Evolutionary conservation across 208 protist species (phyloP).

Genomic region (Crithidia thermophila): DNA sequence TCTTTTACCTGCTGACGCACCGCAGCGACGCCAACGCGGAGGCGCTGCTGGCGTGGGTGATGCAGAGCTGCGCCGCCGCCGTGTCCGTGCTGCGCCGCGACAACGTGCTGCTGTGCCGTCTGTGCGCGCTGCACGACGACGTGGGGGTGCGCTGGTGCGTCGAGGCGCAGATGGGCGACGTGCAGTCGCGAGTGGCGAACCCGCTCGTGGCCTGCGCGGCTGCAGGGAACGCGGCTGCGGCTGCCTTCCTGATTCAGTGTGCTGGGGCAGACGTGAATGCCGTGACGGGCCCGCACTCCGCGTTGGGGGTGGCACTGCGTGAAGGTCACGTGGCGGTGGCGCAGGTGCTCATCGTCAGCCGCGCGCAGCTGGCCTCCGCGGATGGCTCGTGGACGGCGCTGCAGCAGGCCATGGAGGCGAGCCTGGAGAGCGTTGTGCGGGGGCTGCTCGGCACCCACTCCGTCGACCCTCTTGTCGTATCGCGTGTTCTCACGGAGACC

Average conservation of each 20-base stretch:
- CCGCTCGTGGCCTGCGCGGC: constrained; percentile 56
- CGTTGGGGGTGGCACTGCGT: constrained; percentile 47
- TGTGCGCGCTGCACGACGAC: constrained; percentile 36
- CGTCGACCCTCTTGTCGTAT: constrained; percentile 39
- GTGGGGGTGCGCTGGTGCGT: constrained; percentile 69
- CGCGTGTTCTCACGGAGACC: constrained; percentile 35
- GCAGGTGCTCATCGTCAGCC: constrained; percentile 34
- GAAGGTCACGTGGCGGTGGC: constrained; percentile 45
- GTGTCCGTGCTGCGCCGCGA: constrained; percentile 31
- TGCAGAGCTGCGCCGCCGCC: constrained; percentile 16
- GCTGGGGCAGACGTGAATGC: constrained; percentile 54
- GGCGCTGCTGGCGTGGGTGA: constrained; percentile 29
- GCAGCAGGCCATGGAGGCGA: constrained; percentile 37
- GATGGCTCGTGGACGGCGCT: constrained; percentile 57
- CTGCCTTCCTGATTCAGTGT: constrained; percentile 41
- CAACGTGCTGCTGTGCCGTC: constrained; percentile 58
- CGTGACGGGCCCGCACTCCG: constrained; percentile 8
- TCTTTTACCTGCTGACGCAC: constrained; percentile 49
- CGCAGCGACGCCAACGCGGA: constrained; percentile 42
- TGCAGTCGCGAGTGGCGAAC: constrained; percentile 32
- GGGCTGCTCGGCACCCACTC: constrained; percentile 44
- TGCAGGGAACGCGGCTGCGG: constrained; percentile 45
- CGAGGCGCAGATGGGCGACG: constrained; percentile 40
- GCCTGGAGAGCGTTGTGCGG: constrained; percentile 47
- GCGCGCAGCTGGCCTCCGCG: constrained; percentile 18